Percentiles rank a stretch among this genome's conserved stretches.
phyloP scores from a whole-genome alignment of 2,329 filamentous ascomycete species.

The Orbilia ellipsospora region DNA sequence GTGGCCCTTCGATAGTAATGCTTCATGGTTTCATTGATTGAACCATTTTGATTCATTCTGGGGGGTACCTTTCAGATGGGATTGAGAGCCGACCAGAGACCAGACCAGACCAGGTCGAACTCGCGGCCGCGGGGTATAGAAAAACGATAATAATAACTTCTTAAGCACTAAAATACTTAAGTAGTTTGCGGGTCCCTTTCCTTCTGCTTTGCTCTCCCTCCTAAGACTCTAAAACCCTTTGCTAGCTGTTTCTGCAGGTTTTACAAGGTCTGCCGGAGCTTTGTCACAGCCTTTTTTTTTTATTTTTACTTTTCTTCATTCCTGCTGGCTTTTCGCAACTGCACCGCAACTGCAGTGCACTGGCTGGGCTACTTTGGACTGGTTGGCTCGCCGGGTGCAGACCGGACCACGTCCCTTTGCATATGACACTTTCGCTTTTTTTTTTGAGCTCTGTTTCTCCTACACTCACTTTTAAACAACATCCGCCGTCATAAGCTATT shows the following conservation, averaged over 20 bases:
- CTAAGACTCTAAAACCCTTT: constrained; percentile 4
- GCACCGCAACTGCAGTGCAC: no score
- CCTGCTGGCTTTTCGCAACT: no score
- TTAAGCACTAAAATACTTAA: no score
- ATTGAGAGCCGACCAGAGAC: no score
- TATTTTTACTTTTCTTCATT: not conserved
- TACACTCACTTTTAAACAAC: not conserved
- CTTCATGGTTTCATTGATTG: no score
- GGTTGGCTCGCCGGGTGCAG: not conserved
- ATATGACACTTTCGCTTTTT: constrained; percentile 24
- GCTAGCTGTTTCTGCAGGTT: constrained; percentile 52
- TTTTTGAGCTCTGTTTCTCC: no score
- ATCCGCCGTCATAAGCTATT: no score
- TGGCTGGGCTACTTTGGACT: no score
- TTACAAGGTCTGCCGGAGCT: constrained; percentile 22
- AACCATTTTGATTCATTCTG: constrained; percentile 12
- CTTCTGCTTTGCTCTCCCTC: no score
- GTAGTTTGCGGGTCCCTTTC: no score
- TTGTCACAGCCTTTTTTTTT: constrained; percentile 27
- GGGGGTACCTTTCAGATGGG: constrained; percentile 4
- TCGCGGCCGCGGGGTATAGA: constrained; percentile 14
- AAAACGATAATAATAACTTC: no score
- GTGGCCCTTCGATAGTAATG: no score
- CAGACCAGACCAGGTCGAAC: constrained; percentile 5
- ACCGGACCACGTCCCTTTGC: constrained; percentile 48